Conservation (phyloP, 768 basidiomycete species). For the Kwoniella bestiolae region DNA sequence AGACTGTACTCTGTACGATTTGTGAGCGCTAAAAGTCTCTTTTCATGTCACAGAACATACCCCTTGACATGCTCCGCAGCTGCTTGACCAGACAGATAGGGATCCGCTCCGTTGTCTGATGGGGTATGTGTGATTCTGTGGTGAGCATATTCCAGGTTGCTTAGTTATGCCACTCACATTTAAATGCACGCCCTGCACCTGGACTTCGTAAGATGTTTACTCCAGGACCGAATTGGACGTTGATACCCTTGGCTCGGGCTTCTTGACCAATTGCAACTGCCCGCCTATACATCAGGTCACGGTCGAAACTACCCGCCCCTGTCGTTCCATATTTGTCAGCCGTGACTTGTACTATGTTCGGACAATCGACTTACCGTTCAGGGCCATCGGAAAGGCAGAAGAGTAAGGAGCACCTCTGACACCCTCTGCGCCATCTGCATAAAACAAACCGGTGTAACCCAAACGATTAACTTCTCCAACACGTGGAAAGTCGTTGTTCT, state of each 20-base stretch:
- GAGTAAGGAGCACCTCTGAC: conserved; percentile 5
- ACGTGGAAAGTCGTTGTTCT: conserved; percentile 3
- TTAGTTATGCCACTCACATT: no score
- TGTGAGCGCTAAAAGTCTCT: not conserved
- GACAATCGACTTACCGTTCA: conserved; percentile 19
- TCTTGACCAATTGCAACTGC: conserved; percentile 78
- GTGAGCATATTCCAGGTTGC: no score
- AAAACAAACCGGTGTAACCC: conserved; percentile 20
- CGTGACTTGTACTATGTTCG: not conserved
- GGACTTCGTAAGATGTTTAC: conserved; percentile 25
- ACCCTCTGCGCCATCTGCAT: conserved; percentile 18
- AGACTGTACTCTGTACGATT: conserved; percentile 1
- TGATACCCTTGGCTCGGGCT: conserved; percentile 62
- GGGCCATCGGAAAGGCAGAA: conserved; percentile 13
- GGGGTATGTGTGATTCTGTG: not conserved
- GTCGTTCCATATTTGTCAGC: conserved; percentile 13
- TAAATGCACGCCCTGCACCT: conserved; percentile 23
- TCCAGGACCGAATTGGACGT: conserved; percentile 22
- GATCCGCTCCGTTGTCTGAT: conserved; percentile 23
- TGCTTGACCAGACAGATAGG: conserved; percentile 37
- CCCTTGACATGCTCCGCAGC: conserved; percentile 38
- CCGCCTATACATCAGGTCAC: conserved; percentile 70
- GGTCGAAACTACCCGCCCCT: conserved; percentile 63
- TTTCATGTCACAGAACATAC: conserved; percentile 18
- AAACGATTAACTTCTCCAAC: conserved; percentile 27